Evolutionary conservation across 495 filamentous ascomycete species (phyloP), one percentile per base, ranked within the genome.

Genomic region (Penicillium daleae): DNA sequence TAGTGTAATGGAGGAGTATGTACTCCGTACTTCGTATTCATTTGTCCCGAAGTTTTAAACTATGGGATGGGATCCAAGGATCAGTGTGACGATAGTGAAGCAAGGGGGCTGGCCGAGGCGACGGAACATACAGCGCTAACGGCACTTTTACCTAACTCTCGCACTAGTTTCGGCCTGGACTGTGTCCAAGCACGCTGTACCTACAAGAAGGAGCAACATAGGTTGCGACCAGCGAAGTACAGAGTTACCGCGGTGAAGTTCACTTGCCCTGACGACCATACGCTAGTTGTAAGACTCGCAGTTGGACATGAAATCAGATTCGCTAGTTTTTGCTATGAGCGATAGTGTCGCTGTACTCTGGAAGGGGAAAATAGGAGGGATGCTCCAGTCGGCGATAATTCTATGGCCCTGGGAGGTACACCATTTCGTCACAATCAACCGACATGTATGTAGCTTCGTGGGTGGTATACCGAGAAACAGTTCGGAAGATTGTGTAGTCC

Each of bases 101-200:
- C 60, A 72, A 72, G 69, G 69, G 67, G 69, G 57, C 60, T 29
- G 49, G 54, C 56, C 46, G 52, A 60, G 56, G 60, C 56, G 62
- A 66, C 58, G 51, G 53, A 59, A 62, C 33, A 51, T 51, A 32
- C 35, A 56, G 32, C 46, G 17, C 46, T 49, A 26, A 50, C 24
- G n/a, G 40, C 22, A 50, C 6, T 5, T 27, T 29, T 6, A 50
- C 6, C 21, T 46, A 46, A 29, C 24, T 2, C 46, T 50, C 15
- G 46, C 46, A 17, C 46, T 50, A 50, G 46, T n/a, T 12, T 46
- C 56, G 44, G 26, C 44, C 27, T 39, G 24, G 42, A 31, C 44
- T 33, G 4, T 21, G 33, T 51, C 24, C 56, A 54, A 56, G 56
- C 59, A 39, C 39, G 33, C 8, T 32, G 39, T n/a, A 27, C 46